Evolutionary conservation across 148 eudicot species (phyloP), one percentile per base, ranked within the genome.

Genomic region (Rhododendron williamsianum): DNA sequence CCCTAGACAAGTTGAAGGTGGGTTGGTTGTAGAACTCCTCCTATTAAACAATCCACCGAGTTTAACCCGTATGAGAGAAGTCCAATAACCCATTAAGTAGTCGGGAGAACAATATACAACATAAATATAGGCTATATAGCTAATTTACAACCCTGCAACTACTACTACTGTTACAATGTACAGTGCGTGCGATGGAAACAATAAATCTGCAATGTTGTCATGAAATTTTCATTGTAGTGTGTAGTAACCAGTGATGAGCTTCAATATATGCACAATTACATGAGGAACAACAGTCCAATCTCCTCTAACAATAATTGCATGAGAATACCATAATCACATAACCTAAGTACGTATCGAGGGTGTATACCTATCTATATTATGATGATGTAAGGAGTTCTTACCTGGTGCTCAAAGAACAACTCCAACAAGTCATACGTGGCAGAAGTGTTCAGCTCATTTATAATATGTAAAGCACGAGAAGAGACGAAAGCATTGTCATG

Each of bases 401-500:
- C 99, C 94, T 96, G 99, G 67, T 87, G 82, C 80, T 88, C 49
- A 85, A 94, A 96, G 88, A 96, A 95, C 78, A 87, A 85, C 84
- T 95, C 97, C 91, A 94, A 79, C 85, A 96, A 86, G 69, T 89
- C 87, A 81, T 93, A 94, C 3, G 99, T 96, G 36, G 94, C 93
- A n/a, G 97, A 92, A 74, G 85, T 10, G 81, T 96, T 95, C 46
- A 94, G 69, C 85, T 86, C 90, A 80, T 94, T 87, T 9, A 90
- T 91, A 69, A 95, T 91, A 86, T 96, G 97, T 86, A 96, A 82
- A 33, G 98, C 97, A 6, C 96, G 95, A 51, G 99, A 96, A 36
- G 92, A 89, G 81, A 86, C 91, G 84, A 90, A 96, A n/a, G 98
- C 90, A n/a, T 78, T 78, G 35, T 78, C 81, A 11, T 78, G 81